Conservation (phyloP, 2,329 filamentous ascomycete species). For the Fusarium sp. region DNA sequence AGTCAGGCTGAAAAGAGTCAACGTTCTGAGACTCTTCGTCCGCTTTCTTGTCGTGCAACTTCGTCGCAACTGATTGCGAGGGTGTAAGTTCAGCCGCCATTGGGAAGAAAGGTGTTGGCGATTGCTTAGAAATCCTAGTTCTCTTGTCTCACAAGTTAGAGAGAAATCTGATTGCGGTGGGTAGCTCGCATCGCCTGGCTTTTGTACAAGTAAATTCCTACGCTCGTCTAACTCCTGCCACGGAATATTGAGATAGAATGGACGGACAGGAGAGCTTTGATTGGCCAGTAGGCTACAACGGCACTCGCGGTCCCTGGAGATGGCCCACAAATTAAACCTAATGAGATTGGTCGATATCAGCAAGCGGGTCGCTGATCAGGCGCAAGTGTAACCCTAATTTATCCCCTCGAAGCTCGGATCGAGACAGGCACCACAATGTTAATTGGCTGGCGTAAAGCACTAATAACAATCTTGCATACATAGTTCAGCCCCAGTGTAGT, state of each 20-base stretch:
- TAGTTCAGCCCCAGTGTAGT: not conserved
- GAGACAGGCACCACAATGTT: not conserved
- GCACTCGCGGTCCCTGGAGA: not conserved
- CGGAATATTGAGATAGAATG: not conserved
- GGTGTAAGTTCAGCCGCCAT: not conserved
- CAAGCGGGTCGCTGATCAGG: not conserved
- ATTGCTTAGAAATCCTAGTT: not conserved
- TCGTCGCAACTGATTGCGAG: not conserved
- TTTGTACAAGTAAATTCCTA: not conserved
- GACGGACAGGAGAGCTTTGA: not conserved
- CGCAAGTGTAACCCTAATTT: not conserved
- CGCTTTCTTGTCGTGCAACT: not conserved
- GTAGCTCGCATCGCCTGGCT: not conserved
- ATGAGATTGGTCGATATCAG: not conserved
- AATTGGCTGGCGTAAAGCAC: not conserved
- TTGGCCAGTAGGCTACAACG: not conserved
- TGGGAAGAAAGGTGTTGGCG: not conserved
- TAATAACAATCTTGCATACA: not conserved
- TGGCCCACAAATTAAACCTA: not conserved
- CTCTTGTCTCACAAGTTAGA: not conserved
- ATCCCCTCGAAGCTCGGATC: not conserved
- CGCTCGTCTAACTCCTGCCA: not conserved
- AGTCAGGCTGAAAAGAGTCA: not conserved
- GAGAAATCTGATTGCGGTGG: not conserved
- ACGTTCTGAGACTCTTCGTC: not conserved